Conservation (phyloP, 305 asterid genomes). For the Petunia hybrid region DNA sequence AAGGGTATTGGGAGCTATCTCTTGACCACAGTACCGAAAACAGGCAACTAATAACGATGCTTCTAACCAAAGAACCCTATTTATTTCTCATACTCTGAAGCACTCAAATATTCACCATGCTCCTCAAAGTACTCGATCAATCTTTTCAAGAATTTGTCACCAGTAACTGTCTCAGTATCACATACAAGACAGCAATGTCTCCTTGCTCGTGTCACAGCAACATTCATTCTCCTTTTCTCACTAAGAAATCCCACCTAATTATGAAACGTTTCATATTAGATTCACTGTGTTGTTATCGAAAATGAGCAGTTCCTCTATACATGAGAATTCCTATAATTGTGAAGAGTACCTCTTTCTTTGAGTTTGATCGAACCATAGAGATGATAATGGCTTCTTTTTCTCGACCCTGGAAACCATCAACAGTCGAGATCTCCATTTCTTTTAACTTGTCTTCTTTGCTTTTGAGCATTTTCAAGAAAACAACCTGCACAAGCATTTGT, state of each 20-base stretch:
- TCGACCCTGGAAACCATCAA: conserved; percentile 98
- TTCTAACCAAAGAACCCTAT: conserved; percentile 33
- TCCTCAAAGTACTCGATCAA: conserved; percentile 92
- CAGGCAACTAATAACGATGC: conserved; percentile 11
- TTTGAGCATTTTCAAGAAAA: conserved; percentile 75
- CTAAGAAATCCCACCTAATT: conserved; percentile 94
- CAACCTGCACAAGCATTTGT: conserved; percentile 57
- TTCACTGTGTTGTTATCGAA: not conserved
- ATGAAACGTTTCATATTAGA: conserved; percentile 22
- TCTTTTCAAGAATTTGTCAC: conserved; percentile 86
- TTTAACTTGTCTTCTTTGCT: conserved; percentile 81
- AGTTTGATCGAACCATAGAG: conserved; percentile 97
- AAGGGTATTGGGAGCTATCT: conserved; percentile 15
- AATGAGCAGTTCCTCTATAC: not conserved
- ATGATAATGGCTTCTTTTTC: conserved; percentile 98
- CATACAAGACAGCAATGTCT: conserved; percentile 91
- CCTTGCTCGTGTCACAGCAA: conserved; percentile 98
- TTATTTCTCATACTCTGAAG: conserved; percentile 76
- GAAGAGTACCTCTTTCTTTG: conserved; percentile 81
- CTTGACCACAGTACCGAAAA: not conserved
- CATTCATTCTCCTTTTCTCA: conserved; percentile 95
- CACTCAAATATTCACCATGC: conserved; percentile 93
- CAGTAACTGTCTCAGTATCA: conserved; percentile 89
- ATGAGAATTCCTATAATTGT: conserved; percentile 27
- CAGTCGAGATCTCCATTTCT: conserved; percentile 93